Base-by-base conservation (phyloP, 2,329 filamentous ascomycete genomes). In the Ophiostoma populinum region DNA sequence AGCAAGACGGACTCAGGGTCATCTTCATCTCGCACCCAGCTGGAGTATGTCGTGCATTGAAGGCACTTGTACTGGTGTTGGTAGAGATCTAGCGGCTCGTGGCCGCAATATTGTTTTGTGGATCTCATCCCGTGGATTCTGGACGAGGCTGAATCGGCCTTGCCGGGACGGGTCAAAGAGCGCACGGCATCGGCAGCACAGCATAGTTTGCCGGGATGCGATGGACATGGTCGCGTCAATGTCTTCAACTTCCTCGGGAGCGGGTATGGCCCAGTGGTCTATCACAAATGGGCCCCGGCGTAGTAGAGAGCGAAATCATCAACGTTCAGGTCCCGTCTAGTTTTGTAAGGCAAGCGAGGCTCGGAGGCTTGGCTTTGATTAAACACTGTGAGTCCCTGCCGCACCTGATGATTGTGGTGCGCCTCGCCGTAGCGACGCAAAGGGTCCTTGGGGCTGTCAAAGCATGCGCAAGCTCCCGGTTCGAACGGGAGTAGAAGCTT, bases 401-500 rank as follows among this genome's bases (percentile, higher is more conserved):
- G 27, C 16, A 10, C 12, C 4, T 29, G 10, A 7, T 29, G 27
- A 4, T 11, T 4, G 27, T 29, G 27, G 16, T 19, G n/a, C 16
- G 11, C 10, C 16, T 29, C 27, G 10, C 27, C 27, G 16, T 29
- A 17, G 10, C 27, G 3, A 29, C 27, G 27, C 16, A 17, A 9
- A 29, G 16, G 9, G 10, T n/a, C 10, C 12, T n/a, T 7, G 3
- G 5, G n/a, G 18, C 18, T 3, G 18, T 31, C 29, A 20, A 31
- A 31, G 19, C 29, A 31, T 12, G 29, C 29, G 19, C 29, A 31
- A n/a, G 15, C 18, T 18, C 19, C 29, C 6, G 29, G 29, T 19
- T 31, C 29, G 16, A 31, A 31, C 11, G 29, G 29, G 13, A 31
- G 29, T 19, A 31, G 16, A 19, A 31, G 29, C 27, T 29, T 29